These are phyloP conservation scores for Alternaria sp. DNA, from an alignment of 2,329 filamentous ascomycete genomes.

Conservation along the genomic window DNA sequence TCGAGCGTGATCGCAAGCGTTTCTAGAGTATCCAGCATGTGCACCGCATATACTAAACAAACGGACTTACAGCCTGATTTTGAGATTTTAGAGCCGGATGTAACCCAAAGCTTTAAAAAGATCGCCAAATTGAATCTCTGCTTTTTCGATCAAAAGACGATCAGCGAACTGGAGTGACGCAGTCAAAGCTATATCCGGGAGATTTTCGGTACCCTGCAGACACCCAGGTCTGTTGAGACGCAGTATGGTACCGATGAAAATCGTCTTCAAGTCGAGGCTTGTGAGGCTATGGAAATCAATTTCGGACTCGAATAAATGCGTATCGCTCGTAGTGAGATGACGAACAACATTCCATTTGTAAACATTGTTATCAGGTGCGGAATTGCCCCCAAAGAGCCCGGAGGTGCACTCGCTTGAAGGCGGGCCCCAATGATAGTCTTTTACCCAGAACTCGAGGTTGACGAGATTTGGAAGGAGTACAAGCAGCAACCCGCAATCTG, in stretches of 20 bases:
- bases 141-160: slow-evolving; percentile 20
- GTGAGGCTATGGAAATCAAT: slow-evolving; percentile 27
- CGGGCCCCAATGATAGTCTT: slow-evolving; percentile 29
- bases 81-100: slow-evolving; percentile 22
- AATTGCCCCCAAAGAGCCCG: slow-evolving; percentile 31
- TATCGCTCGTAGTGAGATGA: slow-evolving; percentile 28
- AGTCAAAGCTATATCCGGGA: slow-evolving; percentile 25
- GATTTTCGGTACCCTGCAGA: slow-evolving; percentile 26
- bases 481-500: slow-evolving; percentile 34
- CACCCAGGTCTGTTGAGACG: slow-evolving; percentile 36
- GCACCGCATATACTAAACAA: not conserved
- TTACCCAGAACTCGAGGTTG: slow-evolving; percentile 31
- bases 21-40: slow-evolving; percentile 12
- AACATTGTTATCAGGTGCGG: slow-evolving; percentile 16
- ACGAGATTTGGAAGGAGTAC: slow-evolving; percentile 30
- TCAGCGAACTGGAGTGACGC: slow-evolving; percentile 33
- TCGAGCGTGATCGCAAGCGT: slow-evolving; percentile 28
- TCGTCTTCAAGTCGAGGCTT: slow-evolving; percentile 23
- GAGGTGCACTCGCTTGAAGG: slow-evolving; percentile 32
- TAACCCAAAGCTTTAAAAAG: slow-evolving; percentile 35
- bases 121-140: slow-evolving; percentile 27
- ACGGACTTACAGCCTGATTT: slow-evolving; percentile 19
- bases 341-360: slow-evolving; percentile 20
- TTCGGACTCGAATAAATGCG: slow-evolving; percentile 27
- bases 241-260: slow-evolving; percentile 29